A percentile compares a stretch with the other conserved stretches of the same genome.
Evolutionary conservation across 495 filamentous ascomycete genomes (phyloP).

Genomic region (Xylaria grammica): DNA sequence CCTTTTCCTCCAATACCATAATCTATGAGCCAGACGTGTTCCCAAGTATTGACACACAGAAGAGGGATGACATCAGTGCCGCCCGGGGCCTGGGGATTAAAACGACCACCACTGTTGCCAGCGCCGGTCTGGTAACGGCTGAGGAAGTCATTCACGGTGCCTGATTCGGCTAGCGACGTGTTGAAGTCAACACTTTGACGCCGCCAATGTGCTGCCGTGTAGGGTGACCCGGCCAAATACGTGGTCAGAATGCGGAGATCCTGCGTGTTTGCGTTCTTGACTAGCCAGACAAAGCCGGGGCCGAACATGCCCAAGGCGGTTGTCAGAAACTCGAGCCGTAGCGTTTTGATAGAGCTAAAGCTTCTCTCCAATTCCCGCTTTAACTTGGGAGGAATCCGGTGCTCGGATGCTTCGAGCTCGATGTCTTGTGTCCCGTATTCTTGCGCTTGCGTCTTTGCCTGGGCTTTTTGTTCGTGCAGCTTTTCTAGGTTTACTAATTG

Average conservation of each 20-base stretch:
- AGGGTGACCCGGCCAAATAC: constrained; percentile 90
- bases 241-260: constrained; percentile 80
- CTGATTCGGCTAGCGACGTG: constrained; percentile 52
- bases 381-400: constrained; percentile 39
- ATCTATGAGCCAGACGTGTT: constrained; percentile 89
- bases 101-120: constrained; percentile 39
- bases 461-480: constrained; percentile 30
- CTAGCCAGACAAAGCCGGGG: constrained; percentile 94
- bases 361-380: constrained; percentile 55
- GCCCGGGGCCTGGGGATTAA: constrained; percentile 58
- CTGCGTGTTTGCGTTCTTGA: constrained; percentile 51
- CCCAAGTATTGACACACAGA: constrained; percentile 93
- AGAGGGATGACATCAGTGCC: constrained; percentile 75
- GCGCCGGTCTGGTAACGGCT: constrained; percentile 44
- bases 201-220: constrained; percentile 81
- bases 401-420: constrained; percentile 20
- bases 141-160: constrained; percentile 22
- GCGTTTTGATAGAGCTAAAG: constrained; percentile 81
- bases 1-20: constrained; percentile 82
- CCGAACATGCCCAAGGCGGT: constrained; percentile 94
- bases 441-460: not conserved
- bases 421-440: not conserved
- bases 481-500: constrained; percentile 59
- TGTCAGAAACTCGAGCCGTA: constrained; percentile 76
- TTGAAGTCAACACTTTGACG: constrained; percentile 82